A percentile compares a stretch with the other conserved stretches of the same genome.
Evolutionary conservation across 306 rosid species (phyloP).

Genomic region (Glycine soja): DNA sequence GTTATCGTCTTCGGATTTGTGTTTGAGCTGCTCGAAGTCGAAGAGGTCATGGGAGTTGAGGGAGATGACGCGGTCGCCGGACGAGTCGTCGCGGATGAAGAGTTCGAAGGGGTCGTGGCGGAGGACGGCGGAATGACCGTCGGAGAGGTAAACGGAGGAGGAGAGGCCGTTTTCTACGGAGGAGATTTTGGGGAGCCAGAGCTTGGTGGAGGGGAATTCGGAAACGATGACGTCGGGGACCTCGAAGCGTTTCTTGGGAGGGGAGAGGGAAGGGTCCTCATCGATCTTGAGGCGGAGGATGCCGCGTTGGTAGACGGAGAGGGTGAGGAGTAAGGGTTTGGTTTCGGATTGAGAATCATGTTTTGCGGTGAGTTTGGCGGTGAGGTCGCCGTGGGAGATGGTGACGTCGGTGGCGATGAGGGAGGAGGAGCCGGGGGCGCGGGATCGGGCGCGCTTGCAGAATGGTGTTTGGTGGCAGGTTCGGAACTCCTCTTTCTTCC

Average conservation of each 20-base stretch:
- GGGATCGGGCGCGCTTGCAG: conserved; percentile 88
- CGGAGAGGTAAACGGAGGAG: conserved; percentile 69
- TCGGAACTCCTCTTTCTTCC: conserved; percentile 94
- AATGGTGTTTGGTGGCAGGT: conserved; percentile 93
- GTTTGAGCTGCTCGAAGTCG: conserved; percentile 81
- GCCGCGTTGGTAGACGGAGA: conserved; percentile 71
- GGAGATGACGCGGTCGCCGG: conserved; percentile 73
- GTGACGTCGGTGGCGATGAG: conserved; percentile 63
- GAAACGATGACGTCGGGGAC: conserved; percentile 82
- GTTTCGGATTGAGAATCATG: conserved; percentile 8
- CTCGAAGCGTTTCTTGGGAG: conserved; percentile 76
- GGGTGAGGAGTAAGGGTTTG: conserved; percentile 74
- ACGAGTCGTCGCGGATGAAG: conserved; percentile 64
- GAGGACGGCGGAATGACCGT: conserved; percentile 75
- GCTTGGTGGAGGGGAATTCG: conserved; percentile 60
- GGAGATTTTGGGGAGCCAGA: conserved; percentile 71
- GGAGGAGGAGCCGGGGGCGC: conserved; percentile 64
- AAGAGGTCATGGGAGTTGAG: conserved; percentile 84
- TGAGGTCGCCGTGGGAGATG: conserved; percentile 75
- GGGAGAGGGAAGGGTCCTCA: conserved; percentile 66
- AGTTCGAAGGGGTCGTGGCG: conserved; percentile 92
- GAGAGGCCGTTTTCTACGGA: conserved; percentile 56
- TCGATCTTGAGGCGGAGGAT: conserved; percentile 84
- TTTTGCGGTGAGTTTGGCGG: conserved; percentile 68
- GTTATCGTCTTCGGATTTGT: conserved; percentile 72